These are phyloP conservation scores for Sporothrix protearum DNA, from an alignment of 2,329 filamentous ascomycete genomes.

Conservation along the genomic window DNA sequence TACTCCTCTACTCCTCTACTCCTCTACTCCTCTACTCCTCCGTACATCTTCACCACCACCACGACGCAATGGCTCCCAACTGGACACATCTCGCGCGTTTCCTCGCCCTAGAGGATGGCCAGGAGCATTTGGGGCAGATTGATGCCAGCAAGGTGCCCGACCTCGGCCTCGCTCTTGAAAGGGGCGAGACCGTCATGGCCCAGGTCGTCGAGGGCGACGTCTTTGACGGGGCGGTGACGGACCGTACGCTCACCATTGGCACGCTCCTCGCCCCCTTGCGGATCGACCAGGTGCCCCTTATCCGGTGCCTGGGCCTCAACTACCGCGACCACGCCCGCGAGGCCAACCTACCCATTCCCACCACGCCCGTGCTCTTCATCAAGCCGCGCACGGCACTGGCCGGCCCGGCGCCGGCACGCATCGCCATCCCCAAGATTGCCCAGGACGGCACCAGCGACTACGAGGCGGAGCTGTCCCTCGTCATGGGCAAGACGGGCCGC, in stretches of 20 bases:
- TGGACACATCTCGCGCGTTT: constrained; percentile 44
- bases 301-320: constrained; percentile 47
- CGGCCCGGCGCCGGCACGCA: constrained; percentile 34
- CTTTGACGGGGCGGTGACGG: constrained; percentile 38
- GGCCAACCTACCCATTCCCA: constrained; percentile 38
- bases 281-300: constrained; percentile 38
- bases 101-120: constrained; percentile 41
- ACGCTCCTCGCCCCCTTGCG: constrained; percentile 37
- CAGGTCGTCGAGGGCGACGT: constrained; percentile 36
- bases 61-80: constrained; percentile 21
- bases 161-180: constrained; percentile 36
- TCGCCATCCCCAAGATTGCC: constrained; percentile 35
- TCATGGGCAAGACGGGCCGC: constrained; percentile 38
- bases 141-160: constrained; percentile 35
- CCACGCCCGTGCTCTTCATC: constrained; percentile 39
- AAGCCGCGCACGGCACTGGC: constrained; percentile 39
- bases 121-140: constrained; percentile 41
- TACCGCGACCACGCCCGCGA: constrained; percentile 42
- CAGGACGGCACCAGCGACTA: constrained; percentile 41
- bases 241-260: constrained; percentile 31
- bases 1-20: not conserved
- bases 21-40: not conserved
- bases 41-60: not conserved
- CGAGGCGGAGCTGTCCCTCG: constrained; percentile 40
- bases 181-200: constrained; percentile 36